These are phyloP conservation scores for Gelatoporia subvermispora DNA, from an alignment of 768 basidiomycete species.

Conservation along the genomic window DNA sequence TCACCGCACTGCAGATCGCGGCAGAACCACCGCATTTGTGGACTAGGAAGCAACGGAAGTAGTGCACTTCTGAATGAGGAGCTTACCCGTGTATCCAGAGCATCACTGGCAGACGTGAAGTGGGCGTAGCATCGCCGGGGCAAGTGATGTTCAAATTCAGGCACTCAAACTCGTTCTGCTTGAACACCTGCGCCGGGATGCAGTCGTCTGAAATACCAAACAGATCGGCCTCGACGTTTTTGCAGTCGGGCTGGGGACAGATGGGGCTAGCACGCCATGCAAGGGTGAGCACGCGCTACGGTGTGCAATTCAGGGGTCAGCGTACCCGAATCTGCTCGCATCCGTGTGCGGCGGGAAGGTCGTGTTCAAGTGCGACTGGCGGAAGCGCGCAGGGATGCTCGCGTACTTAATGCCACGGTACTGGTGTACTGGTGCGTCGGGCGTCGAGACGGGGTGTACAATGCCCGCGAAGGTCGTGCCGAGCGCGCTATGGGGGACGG, in stretches of 20 bases:
- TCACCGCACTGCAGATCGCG: background rate
- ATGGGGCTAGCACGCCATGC: constrained; percentile 48
- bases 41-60: constrained; percentile 2
- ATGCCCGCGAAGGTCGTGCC: constrained; percentile 64
- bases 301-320: constrained; percentile 3
- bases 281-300: background rate
- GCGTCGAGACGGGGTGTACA: constrained; percentile 54
- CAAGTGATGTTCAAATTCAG: constrained; percentile 78
- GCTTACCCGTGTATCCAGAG: constrained; percentile 82
- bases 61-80: background rate
- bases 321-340: constrained; percentile 64
- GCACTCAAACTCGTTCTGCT: constrained; percentile 75
- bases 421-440: constrained; percentile 55
- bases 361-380: constrained; percentile 60
- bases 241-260: constrained; percentile 58
- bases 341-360: constrained; percentile 55
- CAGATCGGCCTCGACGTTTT: constrained; percentile 53
- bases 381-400: constrained; percentile 66
- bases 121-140: constrained; percentile 49
- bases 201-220: constrained; percentile 53
- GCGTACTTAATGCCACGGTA: constrained; percentile 80
- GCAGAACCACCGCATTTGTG: background rate
- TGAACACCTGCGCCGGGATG: constrained; percentile 48
- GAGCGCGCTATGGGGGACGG: constrained; percentile 50
- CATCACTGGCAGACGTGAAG: constrained; percentile 69